phyloP scores from a whole-genome alignment of 257 asterid species.

The Capsicum chinense region DNA sequence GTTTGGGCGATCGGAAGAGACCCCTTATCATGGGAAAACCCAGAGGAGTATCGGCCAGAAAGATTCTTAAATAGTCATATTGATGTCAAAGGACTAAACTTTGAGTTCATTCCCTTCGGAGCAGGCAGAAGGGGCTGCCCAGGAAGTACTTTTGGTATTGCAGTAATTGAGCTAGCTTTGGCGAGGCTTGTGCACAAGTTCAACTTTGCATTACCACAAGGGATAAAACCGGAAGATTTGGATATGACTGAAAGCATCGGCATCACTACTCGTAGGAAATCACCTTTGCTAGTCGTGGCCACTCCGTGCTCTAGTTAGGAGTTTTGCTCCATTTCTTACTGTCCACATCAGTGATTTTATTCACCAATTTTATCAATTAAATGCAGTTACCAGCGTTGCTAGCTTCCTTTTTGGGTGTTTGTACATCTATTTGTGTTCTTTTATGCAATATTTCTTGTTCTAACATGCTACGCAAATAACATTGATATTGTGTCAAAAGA shows the following conservation, averaged over 20 bases:
- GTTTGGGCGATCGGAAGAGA: slow-evolving; percentile 61
- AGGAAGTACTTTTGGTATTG: slow-evolving; percentile 42
- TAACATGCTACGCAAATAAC: neutral
- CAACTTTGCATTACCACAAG: slow-evolving; percentile 41
- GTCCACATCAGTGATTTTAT: neutral
- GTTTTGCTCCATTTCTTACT: neutral
- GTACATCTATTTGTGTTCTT: neutral
- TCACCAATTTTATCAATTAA: neutral
- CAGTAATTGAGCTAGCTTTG: slow-evolving; percentile 42
- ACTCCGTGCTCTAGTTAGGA: slow-evolving; percentile 19
- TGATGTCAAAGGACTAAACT: slow-evolving; percentile 49
- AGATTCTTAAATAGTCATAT: slow-evolving; percentile 41
- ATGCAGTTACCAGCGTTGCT: neutral
- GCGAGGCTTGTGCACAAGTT: slow-evolving; percentile 53
- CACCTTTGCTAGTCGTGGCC: slow-evolving; percentile 43
- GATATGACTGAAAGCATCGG: slow-evolving; percentile 55
- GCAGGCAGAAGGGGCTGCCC: slow-evolving; percentile 67
- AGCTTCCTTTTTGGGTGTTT: neutral
- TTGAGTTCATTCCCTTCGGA: slow-evolving; percentile 60
- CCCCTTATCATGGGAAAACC: slow-evolving; percentile 49
- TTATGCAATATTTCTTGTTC: neutral
- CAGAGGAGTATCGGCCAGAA: slow-evolving; percentile 54
- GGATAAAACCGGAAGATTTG: slow-evolving; percentile 35
- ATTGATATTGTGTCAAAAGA: too few relatives aligned
- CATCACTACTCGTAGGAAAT: slow-evolving; percentile 35